phyloP scores from a whole-genome alignment of 139 green algal genomes.

The Tetratostichococcus sp. region DNA sequence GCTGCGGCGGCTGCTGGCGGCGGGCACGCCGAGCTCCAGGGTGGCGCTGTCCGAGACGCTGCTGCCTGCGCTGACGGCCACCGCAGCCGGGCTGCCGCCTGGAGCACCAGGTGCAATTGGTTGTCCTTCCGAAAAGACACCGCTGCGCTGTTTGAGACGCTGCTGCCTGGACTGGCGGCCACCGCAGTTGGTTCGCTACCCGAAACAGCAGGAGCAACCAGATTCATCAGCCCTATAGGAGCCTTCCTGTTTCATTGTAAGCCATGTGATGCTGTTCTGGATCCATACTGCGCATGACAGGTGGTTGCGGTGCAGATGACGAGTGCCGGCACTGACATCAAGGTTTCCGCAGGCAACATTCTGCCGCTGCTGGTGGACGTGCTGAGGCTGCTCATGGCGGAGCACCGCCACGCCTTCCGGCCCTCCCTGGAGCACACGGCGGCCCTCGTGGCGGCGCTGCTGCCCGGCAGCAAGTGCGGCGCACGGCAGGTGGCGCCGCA shows the following conservation, averaged over 20 bases:
- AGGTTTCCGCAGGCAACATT: background rate
- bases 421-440: slow-evolving; percentile 1
- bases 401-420: background rate
- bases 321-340: no score
- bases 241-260: no score
- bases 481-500: no score
- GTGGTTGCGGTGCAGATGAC: no score
- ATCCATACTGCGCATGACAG: no score
- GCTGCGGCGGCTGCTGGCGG: background rate
- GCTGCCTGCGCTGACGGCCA: background rate
- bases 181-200: no score
- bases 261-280: no score
- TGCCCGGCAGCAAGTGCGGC: background rate
- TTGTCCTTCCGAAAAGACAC: no score
- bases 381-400: background rate
- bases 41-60: background rate
- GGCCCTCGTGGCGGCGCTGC: background rate
- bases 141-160: no score
- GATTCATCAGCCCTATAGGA: no score
- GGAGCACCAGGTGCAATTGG: background rate
- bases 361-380: background rate
- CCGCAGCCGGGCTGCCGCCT: background rate
- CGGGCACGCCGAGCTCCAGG: no score
- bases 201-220: background rate
- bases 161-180: no score